Base-by-base conservation (phyloP, 129 eudicot species). In the Lactuca sativa region DNA sequence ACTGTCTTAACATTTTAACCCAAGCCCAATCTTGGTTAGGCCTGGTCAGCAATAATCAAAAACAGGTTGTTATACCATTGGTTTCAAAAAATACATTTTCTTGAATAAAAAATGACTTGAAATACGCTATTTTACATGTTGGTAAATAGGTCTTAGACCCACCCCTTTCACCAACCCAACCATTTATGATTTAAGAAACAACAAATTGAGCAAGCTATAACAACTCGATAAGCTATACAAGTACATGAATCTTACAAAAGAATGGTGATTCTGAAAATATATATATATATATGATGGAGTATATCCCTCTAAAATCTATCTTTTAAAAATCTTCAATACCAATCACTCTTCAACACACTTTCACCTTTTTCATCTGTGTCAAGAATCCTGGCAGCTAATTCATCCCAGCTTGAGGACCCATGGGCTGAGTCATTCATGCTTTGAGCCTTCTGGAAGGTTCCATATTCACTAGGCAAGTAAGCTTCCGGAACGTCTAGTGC, bases 401-500 rank as follows among this genome's bases (percentile, higher is more conserved):
- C 83, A 17, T 74, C 86, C 96, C 91, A 85, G 49, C 82, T 78
- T 15, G 88, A 81, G 0, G 81, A 71, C 15, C 66, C 67, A 7
- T 69, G 43, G 5, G 66, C 77, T 6, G 81, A 73, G 9, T 72
- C 77, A 4, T 77, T 82, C 14, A 77, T 83, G 18, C 59, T 57
- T 48, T 84, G 84, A 49, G 13, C 52, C 4, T 80, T 82, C 41
- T 59, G 51, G 75, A 95, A 95, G 32, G 99, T 95, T 66, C 99
- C 99, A 55, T 95, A 95, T 11, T 79, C 71, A 38, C 90, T 75
- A 40, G 96, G 97, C 3, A 85, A 78, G 77, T 64, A 87, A 59
- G 88, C 84, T 43, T 78, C 79, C 9, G 97, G 97, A 80, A 95
- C 83, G 1, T 87, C 91, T 53, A 95, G 73, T 1, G 96, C 87